Evolutionary conservation across 1,284 basidiomycete genomes (phyloP), one percentile per base, ranked within the genome.

Genomic region (Caloboletus inedulis): DNA sequence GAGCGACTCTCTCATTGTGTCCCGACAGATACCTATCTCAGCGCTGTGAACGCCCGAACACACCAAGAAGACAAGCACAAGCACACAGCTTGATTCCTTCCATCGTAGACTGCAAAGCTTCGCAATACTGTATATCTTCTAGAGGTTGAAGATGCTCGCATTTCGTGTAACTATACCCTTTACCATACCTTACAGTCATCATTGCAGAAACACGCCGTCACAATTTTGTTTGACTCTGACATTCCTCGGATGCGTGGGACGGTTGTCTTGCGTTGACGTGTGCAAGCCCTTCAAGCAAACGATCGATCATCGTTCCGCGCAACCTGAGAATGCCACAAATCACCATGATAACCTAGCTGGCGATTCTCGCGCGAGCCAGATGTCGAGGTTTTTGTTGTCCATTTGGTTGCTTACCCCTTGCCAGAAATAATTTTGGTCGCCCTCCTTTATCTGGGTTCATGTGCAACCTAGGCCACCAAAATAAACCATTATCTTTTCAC

Each of bases 21-120:
- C 19, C 3, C 23, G 10, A 49, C 49, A 79, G 76, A 77, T 51
- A 74, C 77, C n/a, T 74, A 79, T 62, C 68, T 79, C 30, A 79
- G 77, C 53, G 67, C 70, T 9, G 69, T 73, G 42, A 79, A 79
- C 43, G 72, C 77, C 6, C 55, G 40, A 19, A 41, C 43, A 10
- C 49, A 23, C 1, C 40, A 49, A n/a, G 49, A 49, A 41, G 35
- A 40, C 27, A 47, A 51, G 29, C 36, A 41, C 12, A 40, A 45
- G 16, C 48, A 31, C 8, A 7, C 23, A 0, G 35, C 33, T 13
- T 69, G 34, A 67, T 47, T 18, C 3, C 35, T 12, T 27, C 25
- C 14, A 10, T 31, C 8, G 6, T 43, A 37, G 12, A 13, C 14
- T n/a, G 31, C 50, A 47, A 34, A 23, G 8, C n/a, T 0, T 16